Percentiles rank a stretch among this genome's conserved stretches.
phyloP scores from a whole-genome alignment of 441 rosid species.

The Adansonia grandidieri region DNA sequence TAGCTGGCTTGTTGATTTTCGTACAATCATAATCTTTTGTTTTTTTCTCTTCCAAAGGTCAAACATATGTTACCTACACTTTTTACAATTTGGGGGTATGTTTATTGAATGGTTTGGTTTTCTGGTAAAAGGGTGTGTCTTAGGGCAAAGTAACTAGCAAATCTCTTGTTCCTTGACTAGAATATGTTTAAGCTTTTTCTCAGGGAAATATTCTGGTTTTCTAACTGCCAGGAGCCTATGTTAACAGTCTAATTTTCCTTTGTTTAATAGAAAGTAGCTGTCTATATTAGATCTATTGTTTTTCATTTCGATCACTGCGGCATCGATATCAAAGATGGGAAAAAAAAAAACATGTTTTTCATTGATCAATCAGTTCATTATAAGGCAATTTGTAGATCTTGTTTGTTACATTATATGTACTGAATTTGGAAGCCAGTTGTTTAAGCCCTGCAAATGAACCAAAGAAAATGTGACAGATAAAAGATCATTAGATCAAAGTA shows the following conservation, averaged over 20 bases:
- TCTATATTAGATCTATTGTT: background rate
- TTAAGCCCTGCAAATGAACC: constrained; percentile 18
- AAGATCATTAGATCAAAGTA: background rate
- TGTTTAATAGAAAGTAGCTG: background rate
- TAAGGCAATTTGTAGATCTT: constrained; percentile 18
- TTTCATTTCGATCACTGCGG: background rate
- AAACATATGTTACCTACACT: constrained; percentile 35
- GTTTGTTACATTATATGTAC: background rate
- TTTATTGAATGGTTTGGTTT: constrained; percentile 27
- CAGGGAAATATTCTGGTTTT: too few species aligned
- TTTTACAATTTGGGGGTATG: constrained; percentile 34
- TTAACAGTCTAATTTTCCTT: too few species aligned
- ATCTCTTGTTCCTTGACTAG: constrained; percentile 19
- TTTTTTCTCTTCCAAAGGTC: constrained; percentile 34
- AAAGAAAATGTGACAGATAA: constrained; percentile 15
- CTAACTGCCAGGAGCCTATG: too few species aligned
- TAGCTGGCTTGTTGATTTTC: constrained; percentile 42
- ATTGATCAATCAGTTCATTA: background rate
- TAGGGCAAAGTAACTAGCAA: background rate
- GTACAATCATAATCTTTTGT: constrained; percentile 20
- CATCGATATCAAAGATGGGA: background rate
- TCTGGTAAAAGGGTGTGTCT: constrained; percentile 8
- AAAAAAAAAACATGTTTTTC: constrained; percentile 6
- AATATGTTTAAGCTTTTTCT: background rate
- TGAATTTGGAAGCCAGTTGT: background rate